A percentile compares a stretch with the other conserved stretches of the same genome.
These are phyloP conservation scores for Hyphopichia khmerensis DNA, from an alignment of 1,139 yeast species.

Conservation along the genomic window DNA sequence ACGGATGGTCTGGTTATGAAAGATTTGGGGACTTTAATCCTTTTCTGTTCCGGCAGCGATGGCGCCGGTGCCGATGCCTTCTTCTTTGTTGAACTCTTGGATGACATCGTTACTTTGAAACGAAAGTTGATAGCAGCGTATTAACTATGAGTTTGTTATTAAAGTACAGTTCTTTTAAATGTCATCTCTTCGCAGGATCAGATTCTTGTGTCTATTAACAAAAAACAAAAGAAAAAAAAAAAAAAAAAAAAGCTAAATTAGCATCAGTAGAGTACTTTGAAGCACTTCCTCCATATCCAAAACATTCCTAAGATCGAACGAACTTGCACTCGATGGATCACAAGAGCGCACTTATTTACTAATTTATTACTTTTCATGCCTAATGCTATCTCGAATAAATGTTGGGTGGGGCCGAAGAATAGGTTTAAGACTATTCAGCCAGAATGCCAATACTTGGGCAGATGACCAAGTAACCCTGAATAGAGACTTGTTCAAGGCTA, in stretches of 20 bases:
- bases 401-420: not conserved
- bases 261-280: too few species aligned
- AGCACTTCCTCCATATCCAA: too few species aligned
- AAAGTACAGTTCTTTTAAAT: too few species aligned
- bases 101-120: too few species aligned
- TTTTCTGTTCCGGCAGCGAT: slow-evolving; percentile 19
- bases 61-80: slow-evolving; percentile 19
- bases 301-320: too few species aligned
- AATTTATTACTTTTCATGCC: not conserved
- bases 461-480: slow-evolving; percentile 14
- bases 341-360: too few species aligned
- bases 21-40: slow-evolving; percentile 43
- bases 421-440: not conserved
- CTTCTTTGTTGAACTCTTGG: slow-evolving; percentile 28
- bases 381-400: not conserved
- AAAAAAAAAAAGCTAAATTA: too few species aligned
- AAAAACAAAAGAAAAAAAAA: too few species aligned
- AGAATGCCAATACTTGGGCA: not conserved
- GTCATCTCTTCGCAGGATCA: not conserved
- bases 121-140: too few species aligned
- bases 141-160: too few species aligned
- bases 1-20: slow-evolving; percentile 62
- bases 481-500: slow-evolving; percentile 13
- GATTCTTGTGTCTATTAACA: not conserved
- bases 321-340: not conserved